phyloP scores from a whole-genome alignment of 805 yeast genomes.

The Grigorovia jiainica region DNA sequence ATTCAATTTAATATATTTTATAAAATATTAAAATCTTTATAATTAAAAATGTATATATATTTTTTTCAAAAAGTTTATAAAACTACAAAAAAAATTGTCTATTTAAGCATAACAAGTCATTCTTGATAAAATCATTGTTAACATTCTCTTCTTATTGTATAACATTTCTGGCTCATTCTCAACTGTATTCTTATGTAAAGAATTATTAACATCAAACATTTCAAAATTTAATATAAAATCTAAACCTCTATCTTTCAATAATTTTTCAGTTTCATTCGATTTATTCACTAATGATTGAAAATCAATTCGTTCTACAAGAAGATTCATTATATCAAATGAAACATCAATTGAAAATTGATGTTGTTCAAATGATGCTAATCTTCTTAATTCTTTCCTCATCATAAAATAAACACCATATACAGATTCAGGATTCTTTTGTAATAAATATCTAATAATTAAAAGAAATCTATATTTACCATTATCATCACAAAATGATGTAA shows the following conservation, averaged over 20 bases:
- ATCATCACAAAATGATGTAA: slow-evolving; percentile 25
- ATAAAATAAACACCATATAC: slow-evolving; percentile 25
- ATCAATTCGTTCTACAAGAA: slow-evolving; percentile 21
- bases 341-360: slow-evolving; percentile 21
- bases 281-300: slow-evolving; percentile 16
- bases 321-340: slow-evolving; percentile 21
- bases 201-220: slow-evolving; percentile 4
- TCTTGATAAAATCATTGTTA: slow-evolving; percentile 13
- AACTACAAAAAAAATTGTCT: neutral
- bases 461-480: slow-evolving; percentile 24
- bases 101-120: slow-evolving; percentile 7
- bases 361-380: slow-evolving; percentile 19
- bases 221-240: slow-evolving; percentile 9
- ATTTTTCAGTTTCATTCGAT: slow-evolving; percentile 8
- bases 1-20: no score
- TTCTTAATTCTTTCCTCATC: slow-evolving; percentile 21
- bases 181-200: slow-evolving; percentile 7
- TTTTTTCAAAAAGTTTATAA: neutral
- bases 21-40: no score
- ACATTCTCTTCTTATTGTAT: slow-evolving; percentile 15
- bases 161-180: slow-evolving; percentile 6
- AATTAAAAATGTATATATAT: neutral
- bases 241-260: slow-evolving; percentile 15
- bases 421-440: slow-evolving; percentile 19
- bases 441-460: slow-evolving; percentile 20